A percentile compares a stretch with the other conserved stretches of the same genome.
Evolutionary conservation across 371 early-diverging fungal species (phyloP).

Genomic region (Mortierella sp.): DNA sequence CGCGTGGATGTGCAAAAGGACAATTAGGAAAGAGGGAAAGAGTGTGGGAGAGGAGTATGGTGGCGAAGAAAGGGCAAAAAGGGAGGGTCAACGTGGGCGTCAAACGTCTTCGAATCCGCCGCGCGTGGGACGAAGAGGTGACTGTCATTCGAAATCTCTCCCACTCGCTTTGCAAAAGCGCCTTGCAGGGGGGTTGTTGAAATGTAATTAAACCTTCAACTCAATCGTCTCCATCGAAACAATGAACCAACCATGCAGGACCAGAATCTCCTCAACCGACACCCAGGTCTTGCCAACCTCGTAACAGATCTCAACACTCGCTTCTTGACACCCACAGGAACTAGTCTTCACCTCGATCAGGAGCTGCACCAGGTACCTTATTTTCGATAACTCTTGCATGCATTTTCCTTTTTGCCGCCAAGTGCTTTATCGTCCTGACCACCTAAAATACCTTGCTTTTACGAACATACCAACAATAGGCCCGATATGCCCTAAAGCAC

Average conservation of each 20-base stretch:
- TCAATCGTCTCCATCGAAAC: slow-evolving; percentile 16
- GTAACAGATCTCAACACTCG: slow-evolving; percentile 30
- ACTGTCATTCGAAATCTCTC: neutral
- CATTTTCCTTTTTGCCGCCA: no score
- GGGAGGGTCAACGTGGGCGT: neutral
- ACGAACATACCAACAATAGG: slow-evolving; percentile 14
- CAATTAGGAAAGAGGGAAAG: neutral
- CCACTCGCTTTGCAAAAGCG: neutral
- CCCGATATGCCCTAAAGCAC: slow-evolving; percentile 25
- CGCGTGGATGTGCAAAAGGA: neutral
- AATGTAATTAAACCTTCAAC: neutral
- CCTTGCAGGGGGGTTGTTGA: neutral
- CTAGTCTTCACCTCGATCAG: slow-evolving; percentile 30
- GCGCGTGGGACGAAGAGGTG: neutral
- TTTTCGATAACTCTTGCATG: neutral
- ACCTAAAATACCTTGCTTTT: neutral
- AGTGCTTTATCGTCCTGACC: neutral
- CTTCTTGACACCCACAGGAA: slow-evolving; percentile 38
- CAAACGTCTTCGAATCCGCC: neutral
- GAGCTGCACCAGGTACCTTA: slow-evolving; percentile 29
- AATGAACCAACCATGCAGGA: slow-evolving; percentile 60
- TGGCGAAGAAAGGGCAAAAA: slow-evolving; percentile 6
- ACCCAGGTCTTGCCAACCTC: slow-evolving; percentile 59
- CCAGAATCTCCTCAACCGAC: slow-evolving; percentile 58
- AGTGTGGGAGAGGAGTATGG: neutral